phyloP scores from a whole-genome alignment of 768 basidiomycete species.

The Pholiota molesta region DNA sequence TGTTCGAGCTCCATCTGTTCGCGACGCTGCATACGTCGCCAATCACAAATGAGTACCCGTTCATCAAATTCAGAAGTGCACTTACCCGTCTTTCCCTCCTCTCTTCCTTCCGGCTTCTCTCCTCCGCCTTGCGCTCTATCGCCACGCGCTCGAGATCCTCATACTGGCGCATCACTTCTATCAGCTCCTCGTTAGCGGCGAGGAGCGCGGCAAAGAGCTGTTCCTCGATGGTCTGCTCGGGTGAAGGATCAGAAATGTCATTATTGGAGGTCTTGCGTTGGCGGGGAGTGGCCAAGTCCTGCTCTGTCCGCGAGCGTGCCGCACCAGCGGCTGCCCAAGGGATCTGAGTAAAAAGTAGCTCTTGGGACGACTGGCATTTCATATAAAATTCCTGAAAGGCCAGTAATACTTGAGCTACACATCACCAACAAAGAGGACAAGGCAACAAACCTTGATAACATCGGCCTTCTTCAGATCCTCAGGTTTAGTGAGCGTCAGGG shows the following conservation, averaged over 20 bases:
- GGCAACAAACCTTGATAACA: constrained; percentile 65
- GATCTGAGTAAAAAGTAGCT: constrained; percentile 85
- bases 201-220: constrained; percentile 73
- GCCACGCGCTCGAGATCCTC: constrained; percentile 78
- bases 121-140: constrained; percentile 62
- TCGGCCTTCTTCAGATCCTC: constrained; percentile 67
- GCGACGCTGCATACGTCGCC: constrained; percentile 39
- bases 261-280: constrained; percentile 23
- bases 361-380: constrained; percentile 82
- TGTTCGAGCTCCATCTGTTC: constrained; percentile 33
- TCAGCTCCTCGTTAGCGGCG: constrained; percentile 70
- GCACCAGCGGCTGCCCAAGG: constrained; percentile 89
- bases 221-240: constrained; percentile 70
- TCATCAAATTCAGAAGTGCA: constrained; percentile 10
- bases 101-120: constrained; percentile 69
- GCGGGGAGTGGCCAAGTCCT: constrained; percentile 28
- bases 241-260: constrained; percentile 29
- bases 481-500: constrained; percentile 68
- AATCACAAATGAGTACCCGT: neutral
- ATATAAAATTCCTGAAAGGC: constrained; percentile 75
- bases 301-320: constrained; percentile 59
- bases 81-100: constrained; percentile 70
- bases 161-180: constrained; percentile 70
- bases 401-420: neutral
- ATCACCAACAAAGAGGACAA: neutral